Evolutionary conservation across 179 eudicot genomes (phyloP).

Genomic region (Silene noctiflora): DNA sequence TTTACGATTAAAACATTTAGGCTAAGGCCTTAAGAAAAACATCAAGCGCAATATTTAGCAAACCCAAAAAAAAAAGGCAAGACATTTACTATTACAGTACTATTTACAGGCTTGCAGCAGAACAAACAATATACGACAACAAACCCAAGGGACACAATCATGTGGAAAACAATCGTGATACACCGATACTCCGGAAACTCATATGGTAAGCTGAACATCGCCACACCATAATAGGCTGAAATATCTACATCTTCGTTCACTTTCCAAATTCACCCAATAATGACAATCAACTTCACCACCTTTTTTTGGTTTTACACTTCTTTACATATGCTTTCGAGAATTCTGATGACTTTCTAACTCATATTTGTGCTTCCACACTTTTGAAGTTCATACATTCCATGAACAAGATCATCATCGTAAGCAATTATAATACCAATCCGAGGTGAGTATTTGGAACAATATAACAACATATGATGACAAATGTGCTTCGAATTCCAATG

Average conservation of each 20-base stretch:
- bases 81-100: too few relatives aligned
- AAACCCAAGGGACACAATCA: not conserved
- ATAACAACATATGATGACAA: slow-evolving; percentile 6
- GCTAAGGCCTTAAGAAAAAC: too few relatives aligned
- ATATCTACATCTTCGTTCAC: not conserved
- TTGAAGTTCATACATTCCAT: not conserved
- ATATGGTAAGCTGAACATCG: not conserved
- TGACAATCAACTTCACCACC: not conserved
- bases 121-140: not conserved
- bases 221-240: not conserved
- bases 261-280: not conserved
- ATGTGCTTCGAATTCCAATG: slow-evolving; percentile 9
- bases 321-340: not conserved
- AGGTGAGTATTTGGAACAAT: not conserved
- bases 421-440: not conserved
- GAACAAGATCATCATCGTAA: not conserved
- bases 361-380: not conserved
- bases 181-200: not conserved
- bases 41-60: too few relatives aligned
- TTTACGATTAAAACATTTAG: too few relatives aligned
- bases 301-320: not conserved
- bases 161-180: not conserved
- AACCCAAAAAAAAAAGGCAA: too few relatives aligned
- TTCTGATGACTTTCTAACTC: not conserved
- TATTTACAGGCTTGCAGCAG: not conserved